Evolutionary conservation across 495 filamentous ascomycete genomes (phyloP).

Genomic region (Penicillium fimorum): DNA sequence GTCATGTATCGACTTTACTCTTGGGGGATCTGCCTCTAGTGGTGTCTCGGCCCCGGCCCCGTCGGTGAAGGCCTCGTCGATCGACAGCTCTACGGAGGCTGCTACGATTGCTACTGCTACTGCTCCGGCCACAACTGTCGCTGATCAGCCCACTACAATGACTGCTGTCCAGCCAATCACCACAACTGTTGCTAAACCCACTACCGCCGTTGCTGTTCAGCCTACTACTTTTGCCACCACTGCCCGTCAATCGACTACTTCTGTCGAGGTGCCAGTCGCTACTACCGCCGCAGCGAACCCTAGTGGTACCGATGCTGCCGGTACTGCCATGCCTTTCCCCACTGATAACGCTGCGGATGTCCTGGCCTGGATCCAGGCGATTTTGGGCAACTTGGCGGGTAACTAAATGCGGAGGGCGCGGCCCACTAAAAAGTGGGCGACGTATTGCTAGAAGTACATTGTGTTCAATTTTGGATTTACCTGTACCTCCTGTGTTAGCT

Average conservation of each 20-base stretch:
- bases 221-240: conserved; percentile 9
- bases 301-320: background rate
- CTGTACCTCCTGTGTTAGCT: background rate
- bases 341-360: conserved; percentile 2
- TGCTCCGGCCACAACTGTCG: background rate
- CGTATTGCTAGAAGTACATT: background rate
- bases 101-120: background rate
- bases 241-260: conserved; percentile 5
- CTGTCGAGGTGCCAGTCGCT: background rate
- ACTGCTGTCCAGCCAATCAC: background rate
- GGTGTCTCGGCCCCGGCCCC: conserved; percentile 16
- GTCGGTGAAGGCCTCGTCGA: conserved; percentile 3
- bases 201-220: background rate
- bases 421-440: background rate
- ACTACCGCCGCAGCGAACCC: background rate
- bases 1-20: conserved; percentile 68
- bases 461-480: background rate
- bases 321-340: conserved; percentile 2
- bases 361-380: conserved; percentile 4
- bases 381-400: conserved; percentile 4
- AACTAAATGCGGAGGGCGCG: conserved; percentile 1
- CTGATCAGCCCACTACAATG: background rate
- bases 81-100: background rate
- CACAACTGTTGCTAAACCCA: background rate
- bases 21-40: conserved; percentile 35